Percentiles rank a stretch among this genome's conserved stretches.
Evolutionary conservation across 148 eudicot species (phyloP).

Genomic region (Rhododendron henanense): DNA sequence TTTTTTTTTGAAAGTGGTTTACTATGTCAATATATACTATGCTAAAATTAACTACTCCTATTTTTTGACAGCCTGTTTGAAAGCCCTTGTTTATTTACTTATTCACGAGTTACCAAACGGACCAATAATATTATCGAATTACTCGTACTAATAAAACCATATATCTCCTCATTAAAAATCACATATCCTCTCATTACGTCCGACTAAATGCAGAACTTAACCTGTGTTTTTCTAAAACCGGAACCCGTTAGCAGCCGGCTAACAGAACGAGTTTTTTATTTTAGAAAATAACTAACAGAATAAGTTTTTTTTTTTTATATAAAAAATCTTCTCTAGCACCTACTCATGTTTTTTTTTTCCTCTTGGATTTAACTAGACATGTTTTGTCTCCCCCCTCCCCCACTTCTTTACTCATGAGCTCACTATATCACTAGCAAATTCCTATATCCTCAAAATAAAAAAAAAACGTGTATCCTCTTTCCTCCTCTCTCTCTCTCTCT

Average conservation of each 20-base stretch:
- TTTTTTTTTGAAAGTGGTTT: not conserved
- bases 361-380: not conserved
- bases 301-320: too few relatives aligned
- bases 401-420: not conserved
- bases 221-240: not conserved
- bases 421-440: not conserved
- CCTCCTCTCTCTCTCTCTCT: constrained; percentile 1
- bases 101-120: not conserved
- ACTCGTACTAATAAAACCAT: not conserved
- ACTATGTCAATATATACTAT: not conserved
- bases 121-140: not conserved
- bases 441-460: not conserved
- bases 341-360: not conserved
- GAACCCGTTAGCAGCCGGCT: constrained; percentile 15
- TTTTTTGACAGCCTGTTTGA: not conserved
- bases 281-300: not conserved
- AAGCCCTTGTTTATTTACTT: not conserved
- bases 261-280: constrained; percentile 10
- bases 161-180: not conserved
- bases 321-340: not conserved
- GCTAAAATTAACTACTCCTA: not conserved
- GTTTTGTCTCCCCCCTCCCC: not conserved
- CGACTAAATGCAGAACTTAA: not conserved
- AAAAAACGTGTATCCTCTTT: not conserved
- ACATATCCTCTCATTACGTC: not conserved